Base-by-base conservation (phyloP, 2,329 filamentous ascomycete genomes). In the Fusarium nodosum region DNA sequence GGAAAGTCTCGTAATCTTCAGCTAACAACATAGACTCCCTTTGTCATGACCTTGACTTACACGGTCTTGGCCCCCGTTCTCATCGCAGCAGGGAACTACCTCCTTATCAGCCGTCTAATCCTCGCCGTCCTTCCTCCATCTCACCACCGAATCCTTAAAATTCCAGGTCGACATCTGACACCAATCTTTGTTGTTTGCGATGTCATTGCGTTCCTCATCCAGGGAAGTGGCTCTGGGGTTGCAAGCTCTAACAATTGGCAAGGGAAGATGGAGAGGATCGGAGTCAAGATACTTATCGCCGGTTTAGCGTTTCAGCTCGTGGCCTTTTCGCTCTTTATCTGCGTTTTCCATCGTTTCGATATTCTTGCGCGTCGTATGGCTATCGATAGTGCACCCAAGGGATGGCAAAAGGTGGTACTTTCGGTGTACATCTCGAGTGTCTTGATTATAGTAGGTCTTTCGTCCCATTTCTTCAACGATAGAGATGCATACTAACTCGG, bases 11-110 rank as follows among this genome's bases (percentile, higher is more conserved):
- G 16, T 22, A 7, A 24, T 5, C 26, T 6, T 15, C 12, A 8
- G 26, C 60, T 59, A 45, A 68, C n/a, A 48, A 18, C 4, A 4
- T 18, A 80, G 77, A 70, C 74, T 2, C 73, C 81, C 1, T 84
- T 82, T 55, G 78, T 83, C 7, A 67, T 77, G 39, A 80, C 78
- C 1, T 67, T 78, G 7, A 79, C 79, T 1, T 76, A 83, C 24
- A 82, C 84, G n/a, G 81, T 85, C 15, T 77, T 86, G 41, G 82
- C 83, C 0, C 84, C 84, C 0, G 77, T 85, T 42, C 79, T 86
- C 53, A 74, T 85, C 50, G 83, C 83, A 18, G 84, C 84, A 1
- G 83, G 82, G 3, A 82, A 85, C 57, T 86, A 86, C 72, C 79
- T 86, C 54, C 79, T 86, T 46, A 81, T 86, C 53, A 83, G 81